A percentile compares a stretch with the other conserved stretches of the same genome.
Conservation (phyloP, 2,329 filamentous ascomycete genomes). For the Arthroderma uncinatum region DNA sequence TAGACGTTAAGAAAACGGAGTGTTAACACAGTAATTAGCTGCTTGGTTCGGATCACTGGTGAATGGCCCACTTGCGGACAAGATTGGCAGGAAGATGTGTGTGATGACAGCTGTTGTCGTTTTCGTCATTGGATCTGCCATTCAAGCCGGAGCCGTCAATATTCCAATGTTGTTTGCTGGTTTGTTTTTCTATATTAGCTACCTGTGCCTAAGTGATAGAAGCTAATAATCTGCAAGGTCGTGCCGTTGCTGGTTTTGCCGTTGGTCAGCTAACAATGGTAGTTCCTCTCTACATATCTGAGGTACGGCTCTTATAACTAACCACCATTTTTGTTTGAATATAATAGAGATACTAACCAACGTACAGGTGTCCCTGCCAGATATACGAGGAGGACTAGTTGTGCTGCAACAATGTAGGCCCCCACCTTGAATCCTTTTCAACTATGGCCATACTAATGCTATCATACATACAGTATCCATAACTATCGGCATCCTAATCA, state of each 20-base stretch:
- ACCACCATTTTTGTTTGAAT: background rate
- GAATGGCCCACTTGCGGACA: constrained; percentile 41
- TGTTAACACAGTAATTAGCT: constrained; percentile 19
- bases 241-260: constrained; percentile 37
- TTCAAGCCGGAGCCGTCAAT: constrained; percentile 36
- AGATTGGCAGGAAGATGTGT: constrained; percentile 41
- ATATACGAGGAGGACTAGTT: constrained; percentile 30
- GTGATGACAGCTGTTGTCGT: constrained; percentile 42
- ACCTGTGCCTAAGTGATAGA: background rate
- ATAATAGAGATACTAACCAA: background rate
- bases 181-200: background rate
- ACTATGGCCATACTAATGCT: background rate
- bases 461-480: constrained; percentile 34
- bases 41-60: constrained; percentile 42
- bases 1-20: background rate
- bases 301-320: constrained; percentile 25
- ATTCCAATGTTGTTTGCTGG: constrained; percentile 36
- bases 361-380: constrained; percentile 33
- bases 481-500: constrained; percentile 29
- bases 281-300: constrained; percentile 45
- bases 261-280: constrained; percentile 38
- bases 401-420: constrained; percentile 29
- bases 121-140: constrained; percentile 42
- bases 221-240: constrained; percentile 18
- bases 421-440: background rate